phyloP scores from a whole-genome alignment of 148 eudicot species.

The Rhododendron mucronatum region DNA sequence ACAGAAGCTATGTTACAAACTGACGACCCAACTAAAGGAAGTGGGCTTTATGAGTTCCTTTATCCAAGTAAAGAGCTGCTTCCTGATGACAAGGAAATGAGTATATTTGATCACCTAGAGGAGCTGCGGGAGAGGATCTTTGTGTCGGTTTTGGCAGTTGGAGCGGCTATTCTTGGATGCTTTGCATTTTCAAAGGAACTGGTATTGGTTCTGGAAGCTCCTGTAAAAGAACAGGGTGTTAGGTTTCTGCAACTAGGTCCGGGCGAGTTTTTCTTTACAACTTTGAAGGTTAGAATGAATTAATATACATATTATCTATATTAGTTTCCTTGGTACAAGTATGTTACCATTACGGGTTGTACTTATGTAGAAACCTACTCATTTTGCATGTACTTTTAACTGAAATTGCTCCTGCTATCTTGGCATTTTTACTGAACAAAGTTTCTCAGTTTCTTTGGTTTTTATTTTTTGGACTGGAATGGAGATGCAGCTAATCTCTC shows the following conservation, averaged over 20 bases:
- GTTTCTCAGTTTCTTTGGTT: neutral
- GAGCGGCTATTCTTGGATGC: slow-evolving; percentile 83
- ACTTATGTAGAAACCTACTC: neutral
- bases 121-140: slow-evolving; percentile 81
- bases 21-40: slow-evolving; percentile 32
- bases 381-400: neutral
- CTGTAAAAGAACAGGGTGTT: slow-evolving; percentile 87
- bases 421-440: neutral
- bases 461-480: neutral
- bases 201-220: slow-evolving; percentile 81
- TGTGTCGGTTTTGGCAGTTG: slow-evolving; percentile 90
- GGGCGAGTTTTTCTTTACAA: slow-evolving; percentile 98
- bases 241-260: slow-evolving; percentile 93
- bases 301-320: neutral
- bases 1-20: slow-evolving; percentile 27
- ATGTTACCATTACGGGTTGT: neutral
- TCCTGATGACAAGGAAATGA: slow-evolving; percentile 98
- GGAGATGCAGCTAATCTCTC: neutral
- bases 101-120: slow-evolving; percentile 85
- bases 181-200: slow-evolving; percentile 89
- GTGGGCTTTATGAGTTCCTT: slow-evolving; percentile 71
- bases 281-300: slow-evolving; percentile 61
- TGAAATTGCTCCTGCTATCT: slow-evolving; percentile 8
- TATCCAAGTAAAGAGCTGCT: slow-evolving; percentile 91
- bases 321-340: neutral